phyloP scores from a whole-genome alignment of 202 grass and related monocot genomes.

The Zoysia matrella region DNA sequence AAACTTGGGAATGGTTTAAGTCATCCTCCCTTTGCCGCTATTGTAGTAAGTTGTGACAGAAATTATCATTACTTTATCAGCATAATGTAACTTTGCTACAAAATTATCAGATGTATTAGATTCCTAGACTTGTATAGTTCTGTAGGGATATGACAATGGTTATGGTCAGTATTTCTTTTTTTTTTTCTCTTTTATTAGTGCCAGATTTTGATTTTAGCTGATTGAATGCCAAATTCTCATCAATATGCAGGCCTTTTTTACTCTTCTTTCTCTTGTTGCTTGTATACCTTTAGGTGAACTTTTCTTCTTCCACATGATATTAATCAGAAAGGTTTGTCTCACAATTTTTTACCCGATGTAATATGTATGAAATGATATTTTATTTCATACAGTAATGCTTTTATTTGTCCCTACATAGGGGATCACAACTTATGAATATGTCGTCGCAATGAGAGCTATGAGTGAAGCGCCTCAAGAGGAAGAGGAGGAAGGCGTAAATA shows the following conservation, averaged over 20 bases:
- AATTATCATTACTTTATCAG: background rate
- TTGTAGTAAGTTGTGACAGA: slow-evolving; percentile 11
- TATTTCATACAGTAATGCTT: background rate
- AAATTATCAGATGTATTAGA: background rate
- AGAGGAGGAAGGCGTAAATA: slow-evolving; percentile 66
- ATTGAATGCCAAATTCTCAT: no score
- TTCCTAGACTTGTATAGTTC: background rate
- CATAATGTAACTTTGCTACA: background rate
- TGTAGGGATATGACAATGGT: background rate
- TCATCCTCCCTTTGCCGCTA: no score
- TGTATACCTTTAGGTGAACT: slow-evolving; percentile 22
- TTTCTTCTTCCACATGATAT: slow-evolving; percentile 57
- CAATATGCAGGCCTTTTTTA: no score
- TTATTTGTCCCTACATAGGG: slow-evolving; percentile 47
- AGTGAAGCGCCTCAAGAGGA: slow-evolving; percentile 71
- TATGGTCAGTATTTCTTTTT: background rate
- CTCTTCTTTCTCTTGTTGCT: no score
- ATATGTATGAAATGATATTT: background rate
- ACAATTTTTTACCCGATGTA: background rate
- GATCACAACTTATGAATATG: slow-evolving; percentile 94
- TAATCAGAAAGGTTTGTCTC: no score
- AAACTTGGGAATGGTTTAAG: no score
- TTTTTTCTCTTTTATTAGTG: background rate
- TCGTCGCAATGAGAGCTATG: slow-evolving; percentile 91
- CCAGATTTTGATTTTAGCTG: no score